phyloP scores from a whole-genome alignment of 2,329 filamentous ascomycete genomes.

The Dactylellina leptospora region DNA sequence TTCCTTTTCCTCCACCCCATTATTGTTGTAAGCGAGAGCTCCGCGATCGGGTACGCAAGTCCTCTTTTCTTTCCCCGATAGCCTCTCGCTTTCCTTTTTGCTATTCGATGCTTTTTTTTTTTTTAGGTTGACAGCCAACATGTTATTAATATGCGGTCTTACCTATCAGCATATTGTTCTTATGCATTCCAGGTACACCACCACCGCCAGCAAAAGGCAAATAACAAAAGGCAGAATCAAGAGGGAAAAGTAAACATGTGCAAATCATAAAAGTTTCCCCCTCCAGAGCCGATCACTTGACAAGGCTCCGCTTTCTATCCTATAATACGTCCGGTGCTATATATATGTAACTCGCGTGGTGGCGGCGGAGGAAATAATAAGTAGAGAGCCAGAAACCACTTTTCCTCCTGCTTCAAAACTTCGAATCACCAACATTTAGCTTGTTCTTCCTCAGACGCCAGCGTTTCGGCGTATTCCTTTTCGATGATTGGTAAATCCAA shows the following conservation, averaged over 20 bases:
- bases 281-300: no score
- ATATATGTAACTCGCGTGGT: no score
- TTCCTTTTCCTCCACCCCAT: no score
- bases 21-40: slow-evolving; percentile 40
- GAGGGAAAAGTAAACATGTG: neutral
- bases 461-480: slow-evolving; percentile 19
- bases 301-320: no score
- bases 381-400: no score
- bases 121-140: slow-evolving; percentile 38
- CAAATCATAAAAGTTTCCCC: no score
- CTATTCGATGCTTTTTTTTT: slow-evolving; percentile 4
- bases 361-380: no score
- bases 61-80: neutral
- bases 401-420: no score
- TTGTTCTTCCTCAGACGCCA: slow-evolving; percentile 13
- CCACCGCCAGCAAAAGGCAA: slow-evolving; percentile 1
- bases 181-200: slow-evolving; percentile 11
- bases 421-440: neutral
- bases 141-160: slow-evolving; percentile 17
- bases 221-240: neutral
- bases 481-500: neutral
- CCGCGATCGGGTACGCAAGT: slow-evolving; percentile 44
- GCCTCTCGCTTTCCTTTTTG: neutral
- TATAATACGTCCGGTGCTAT: no score
- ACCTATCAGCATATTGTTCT: slow-evolving; percentile 12